Percentiles rank a stretch among this genome's conserved stretches.
Conservation (phyloP, 371 early-diverging fungal genomes). For the Coemansia linderi region DNA sequence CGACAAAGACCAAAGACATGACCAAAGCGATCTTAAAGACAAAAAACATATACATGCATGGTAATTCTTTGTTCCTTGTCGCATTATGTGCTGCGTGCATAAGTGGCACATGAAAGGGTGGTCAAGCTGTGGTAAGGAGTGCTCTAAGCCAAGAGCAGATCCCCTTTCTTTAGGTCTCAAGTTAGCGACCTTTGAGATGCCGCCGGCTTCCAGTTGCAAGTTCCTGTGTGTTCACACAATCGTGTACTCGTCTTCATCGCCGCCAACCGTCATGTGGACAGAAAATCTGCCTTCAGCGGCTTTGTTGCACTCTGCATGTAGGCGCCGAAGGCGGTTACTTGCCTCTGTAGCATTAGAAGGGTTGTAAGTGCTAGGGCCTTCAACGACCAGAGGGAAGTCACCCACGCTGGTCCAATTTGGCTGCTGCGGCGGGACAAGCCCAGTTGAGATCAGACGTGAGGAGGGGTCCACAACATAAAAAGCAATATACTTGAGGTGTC, state of each 20-base stretch:
- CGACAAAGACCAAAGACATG: constrained; percentile 5
- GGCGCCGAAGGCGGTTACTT: background rate
- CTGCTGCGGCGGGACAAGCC: constrained; percentile 35
- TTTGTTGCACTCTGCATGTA: background rate
- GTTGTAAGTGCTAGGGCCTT: too few species aligned
- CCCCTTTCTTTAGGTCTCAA: too few species aligned
- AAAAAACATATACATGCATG: background rate
- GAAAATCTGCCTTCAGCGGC: background rate
- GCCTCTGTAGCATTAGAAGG: background rate
- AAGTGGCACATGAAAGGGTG: background rate
- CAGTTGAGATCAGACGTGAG: constrained; percentile 12
- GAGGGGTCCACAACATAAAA: constrained; percentile 56
- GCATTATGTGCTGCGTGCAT: background rate
- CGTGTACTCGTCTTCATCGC: too few species aligned
- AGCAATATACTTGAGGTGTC: constrained; percentile 57
- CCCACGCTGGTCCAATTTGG: background rate
- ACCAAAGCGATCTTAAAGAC: background rate
- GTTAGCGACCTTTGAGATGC: too few species aligned
- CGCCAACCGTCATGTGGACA: background rate
- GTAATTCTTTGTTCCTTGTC: background rate
- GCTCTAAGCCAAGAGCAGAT: too few species aligned
- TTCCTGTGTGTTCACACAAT: too few species aligned
- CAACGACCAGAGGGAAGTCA: background rate
- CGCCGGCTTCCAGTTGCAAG: too few species aligned
- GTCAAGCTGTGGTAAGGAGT: background rate